Conservation (phyloP, 2,329 filamentous ascomycete genomes). For the Geosmithia morbida region DNA sequence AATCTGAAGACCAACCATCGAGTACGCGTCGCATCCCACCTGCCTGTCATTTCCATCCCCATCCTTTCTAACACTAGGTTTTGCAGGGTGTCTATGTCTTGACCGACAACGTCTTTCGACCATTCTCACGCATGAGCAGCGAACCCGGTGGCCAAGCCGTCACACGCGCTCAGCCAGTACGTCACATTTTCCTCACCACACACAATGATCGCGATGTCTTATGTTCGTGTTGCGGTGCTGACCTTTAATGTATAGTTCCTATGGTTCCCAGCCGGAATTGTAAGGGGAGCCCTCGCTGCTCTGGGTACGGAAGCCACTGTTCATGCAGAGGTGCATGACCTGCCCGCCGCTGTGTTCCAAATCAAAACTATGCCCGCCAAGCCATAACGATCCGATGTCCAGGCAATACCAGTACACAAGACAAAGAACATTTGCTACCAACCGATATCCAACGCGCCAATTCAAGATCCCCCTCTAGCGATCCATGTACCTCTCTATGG, state of each 20-base stretch:
- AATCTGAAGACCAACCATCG: slow-evolving; percentile 97
- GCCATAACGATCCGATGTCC: slow-evolving; percentile 24
- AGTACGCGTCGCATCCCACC: slow-evolving; percentile 26
- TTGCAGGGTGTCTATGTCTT: slow-evolving; percentile 80
- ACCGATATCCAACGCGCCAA: background rate
- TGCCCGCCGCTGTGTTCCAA: slow-evolving; percentile 86
- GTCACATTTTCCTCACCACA: slow-evolving; percentile 12
- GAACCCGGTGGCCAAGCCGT: slow-evolving; percentile 62
- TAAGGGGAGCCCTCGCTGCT: slow-evolving; percentile 81
- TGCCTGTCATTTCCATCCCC: background rate
- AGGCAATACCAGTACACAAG: background rate
- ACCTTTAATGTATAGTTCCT: slow-evolving; percentile 48
- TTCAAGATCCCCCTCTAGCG: background rate
- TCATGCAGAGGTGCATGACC: slow-evolving; percentile 74
- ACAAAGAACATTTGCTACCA: background rate
- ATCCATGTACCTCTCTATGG: background rate
- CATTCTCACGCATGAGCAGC: slow-evolving; percentile 79
- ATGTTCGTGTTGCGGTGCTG: background rate
- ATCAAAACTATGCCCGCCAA: slow-evolving; percentile 72
- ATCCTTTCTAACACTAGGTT: background rate
- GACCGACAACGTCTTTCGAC: slow-evolving; percentile 83
- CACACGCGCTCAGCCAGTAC: slow-evolving; percentile 63
- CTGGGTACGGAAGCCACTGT: slow-evolving; percentile 86
- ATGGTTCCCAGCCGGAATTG: slow-evolving; percentile 88
- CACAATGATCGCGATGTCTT: background rate